phyloP scores from a whole-genome alignment of 257 asterid genomes.

The Salvia hispanica region DNA sequence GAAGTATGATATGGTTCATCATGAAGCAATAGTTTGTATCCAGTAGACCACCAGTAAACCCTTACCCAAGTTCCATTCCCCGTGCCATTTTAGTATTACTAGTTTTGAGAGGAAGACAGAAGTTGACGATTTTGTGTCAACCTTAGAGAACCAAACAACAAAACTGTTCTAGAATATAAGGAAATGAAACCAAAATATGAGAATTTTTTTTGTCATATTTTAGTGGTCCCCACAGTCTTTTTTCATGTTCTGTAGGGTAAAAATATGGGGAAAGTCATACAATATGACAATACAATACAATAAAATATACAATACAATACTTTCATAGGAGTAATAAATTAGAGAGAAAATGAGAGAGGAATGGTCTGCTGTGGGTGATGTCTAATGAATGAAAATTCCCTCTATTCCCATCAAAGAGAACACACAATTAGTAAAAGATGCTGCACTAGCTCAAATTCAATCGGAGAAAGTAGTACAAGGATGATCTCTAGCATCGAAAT shows the following conservation, averaged over 20 bases:
- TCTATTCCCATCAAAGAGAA: no score
- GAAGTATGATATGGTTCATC: not conserved
- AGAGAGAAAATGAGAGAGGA: no score
- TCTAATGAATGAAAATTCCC: no score
- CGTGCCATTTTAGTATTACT: not conserved
- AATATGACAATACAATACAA: no score
- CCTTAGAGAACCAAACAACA: not conserved
- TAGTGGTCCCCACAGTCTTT: no score
- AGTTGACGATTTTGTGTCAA: not conserved
- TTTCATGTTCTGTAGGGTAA: no score
- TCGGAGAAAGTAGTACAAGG: conserved; percentile 15
- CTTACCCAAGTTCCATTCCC: not conserved
- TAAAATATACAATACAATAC: no score
- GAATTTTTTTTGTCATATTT: no score
- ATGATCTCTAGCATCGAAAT: conserved; percentile 16
- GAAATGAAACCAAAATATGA: no score
- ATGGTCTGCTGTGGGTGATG: no score
- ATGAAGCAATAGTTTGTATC: conserved; percentile 9
- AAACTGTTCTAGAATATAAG: not conserved
- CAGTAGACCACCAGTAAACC: conserved; percentile 7
- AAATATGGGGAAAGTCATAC: no score
- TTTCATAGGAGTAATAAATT: no score
- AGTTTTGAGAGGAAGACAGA: not conserved
- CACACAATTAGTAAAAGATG: not conserved
- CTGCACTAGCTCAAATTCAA: not conserved